Evolutionary conservation across 352 stramenopile species (phyloP).

Genomic region (Pythium monospermum): DNA sequence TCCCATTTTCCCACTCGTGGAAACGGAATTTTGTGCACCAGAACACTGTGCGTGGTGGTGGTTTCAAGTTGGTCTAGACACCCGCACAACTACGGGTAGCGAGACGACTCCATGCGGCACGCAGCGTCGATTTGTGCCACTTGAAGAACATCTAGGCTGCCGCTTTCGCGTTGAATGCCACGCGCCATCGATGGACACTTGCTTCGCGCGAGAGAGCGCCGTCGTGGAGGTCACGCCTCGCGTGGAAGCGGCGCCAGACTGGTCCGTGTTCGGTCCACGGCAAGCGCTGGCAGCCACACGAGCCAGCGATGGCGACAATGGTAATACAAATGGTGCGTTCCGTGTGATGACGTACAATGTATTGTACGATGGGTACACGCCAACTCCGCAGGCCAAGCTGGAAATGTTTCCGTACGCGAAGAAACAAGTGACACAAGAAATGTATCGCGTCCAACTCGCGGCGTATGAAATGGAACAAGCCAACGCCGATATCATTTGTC

Average conservation of each 20-base stretch:
- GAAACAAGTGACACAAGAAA: conserved; percentile 39
- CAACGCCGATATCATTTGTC: conserved; percentile 55
- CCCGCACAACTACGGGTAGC: too few relatives aligned
- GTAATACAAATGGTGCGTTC: too few relatives aligned
- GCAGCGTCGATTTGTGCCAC: conserved; percentile 40
- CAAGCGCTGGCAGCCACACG: conserved; percentile 16
- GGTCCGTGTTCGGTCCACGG: conserved; percentile 44
- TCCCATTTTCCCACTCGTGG: conserved; percentile 34
- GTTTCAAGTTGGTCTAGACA: conserved; percentile 30
- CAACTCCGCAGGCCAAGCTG: conserved; percentile 41
- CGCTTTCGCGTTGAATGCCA: conserved; percentile 53
- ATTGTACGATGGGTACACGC: conserved; percentile 68
- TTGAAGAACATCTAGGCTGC: conserved; percentile 31
- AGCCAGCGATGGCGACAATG: conserved; percentile 9
- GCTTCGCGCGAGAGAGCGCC: conserved; percentile 35
- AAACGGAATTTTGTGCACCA: conserved; percentile 56
- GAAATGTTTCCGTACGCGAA: conserved; percentile 63
- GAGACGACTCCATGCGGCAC: conserved; percentile 14
- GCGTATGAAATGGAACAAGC: conserved; percentile 67
- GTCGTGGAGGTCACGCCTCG: conserved; percentile 26
- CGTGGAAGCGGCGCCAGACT: conserved; percentile 41
- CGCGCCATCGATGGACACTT: conserved; percentile 29
- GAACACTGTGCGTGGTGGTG: conserved; percentile 65
- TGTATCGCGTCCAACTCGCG: conserved; percentile 71
- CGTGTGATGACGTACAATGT: conserved; percentile 85